Conservation (phyloP, 495 filamentous ascomycete genomes). For the Niebla homalea region DNA sequence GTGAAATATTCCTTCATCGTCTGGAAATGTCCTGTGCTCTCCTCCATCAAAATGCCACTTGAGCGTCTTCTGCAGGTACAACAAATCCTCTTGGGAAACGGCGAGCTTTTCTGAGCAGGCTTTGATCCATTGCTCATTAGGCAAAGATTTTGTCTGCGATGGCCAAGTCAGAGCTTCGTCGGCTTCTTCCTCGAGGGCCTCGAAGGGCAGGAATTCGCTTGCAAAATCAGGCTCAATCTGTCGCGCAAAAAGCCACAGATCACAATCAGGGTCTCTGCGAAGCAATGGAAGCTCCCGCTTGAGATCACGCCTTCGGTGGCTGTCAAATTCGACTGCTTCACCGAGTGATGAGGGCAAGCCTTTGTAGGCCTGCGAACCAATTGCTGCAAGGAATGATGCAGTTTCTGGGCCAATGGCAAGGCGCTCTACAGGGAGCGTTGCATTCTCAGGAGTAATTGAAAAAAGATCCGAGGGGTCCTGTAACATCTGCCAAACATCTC, state of each 20-base stretch:
- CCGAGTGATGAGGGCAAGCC: background rate
- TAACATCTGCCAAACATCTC: background rate
- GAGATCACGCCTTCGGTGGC: conserved; percentile 18
- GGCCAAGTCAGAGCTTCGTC: conserved; percentile 40
- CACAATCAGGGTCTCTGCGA: conserved; percentile 32
- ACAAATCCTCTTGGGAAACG: conserved; percentile 25
- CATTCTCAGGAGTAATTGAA: background rate
- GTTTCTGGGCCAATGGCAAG: conserved; percentile 14
- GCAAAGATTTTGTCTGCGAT: conserved; percentile 18
- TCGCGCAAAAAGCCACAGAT: conserved; percentile 26
- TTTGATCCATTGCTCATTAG: conserved; percentile 12
- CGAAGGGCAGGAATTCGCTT: conserved; percentile 24
- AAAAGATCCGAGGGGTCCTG: conserved; percentile 2
- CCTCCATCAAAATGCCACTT: conserved; percentile 26
- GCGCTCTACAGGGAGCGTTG: conserved; percentile 5
- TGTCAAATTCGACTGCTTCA: conserved; percentile 19
- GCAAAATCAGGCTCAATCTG: conserved; percentile 8
- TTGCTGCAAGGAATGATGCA: conserved; percentile 15
- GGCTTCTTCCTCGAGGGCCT: conserved; percentile 30
- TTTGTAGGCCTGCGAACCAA: background rate
- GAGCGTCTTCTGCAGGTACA: conserved; percentile 26
- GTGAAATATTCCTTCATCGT: conserved; percentile 9
- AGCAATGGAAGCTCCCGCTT: conserved; percentile 43
- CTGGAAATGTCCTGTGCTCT: conserved; percentile 23
- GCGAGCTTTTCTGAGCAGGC: conserved; percentile 31